Base-by-base conservation (phyloP, 768 basidiomycete species). In the Coprinopsis cinerea region DNA sequence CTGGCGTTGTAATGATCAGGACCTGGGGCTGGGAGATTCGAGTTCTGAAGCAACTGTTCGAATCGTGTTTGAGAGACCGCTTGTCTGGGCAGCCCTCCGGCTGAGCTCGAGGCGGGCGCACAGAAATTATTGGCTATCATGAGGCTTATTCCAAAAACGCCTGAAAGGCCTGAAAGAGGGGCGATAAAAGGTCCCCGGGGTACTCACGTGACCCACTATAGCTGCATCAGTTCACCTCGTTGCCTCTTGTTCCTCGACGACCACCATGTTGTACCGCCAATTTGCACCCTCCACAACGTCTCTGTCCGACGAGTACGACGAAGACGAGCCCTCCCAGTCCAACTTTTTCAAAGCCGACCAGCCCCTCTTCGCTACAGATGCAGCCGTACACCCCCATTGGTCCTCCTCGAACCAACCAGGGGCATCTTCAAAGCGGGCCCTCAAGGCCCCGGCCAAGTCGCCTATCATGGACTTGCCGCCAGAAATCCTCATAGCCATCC, bases 401-500 rank as follows among this genome's bases (percentile, higher is more conserved):
- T 66, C 75, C 48, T 52, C 64, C 63, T 61, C 61, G 4, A n/a
- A 32, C 56, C 42, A 20, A 52, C 55, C 59, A 44, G 48, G 47
- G 30, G 9, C 18, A 45, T 40, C 54, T 48, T 22, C 47, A 48
- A 27, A 52, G 54, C 51, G 55, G 50, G 45, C 56, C 53, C 27
- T 58, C 44, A 53, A 55, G 45, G 45, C 60, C n/a, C 57, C 68
- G 51, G 59, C 64, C 13, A 70, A 69, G 46, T 78, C 83, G 14
- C 80, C 78, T 44, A 83, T 87, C 60, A 74, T 82, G 5, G 70
- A 72, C 44, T 72, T 97, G 3, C 94, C 94, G 6, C 87, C 89
- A 51, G 95, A 98, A 66, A 78, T 98, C 34, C 82, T 97, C 61
- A 88, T 96, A 14, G 86, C 95, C 62, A 88, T 97, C 60, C 78